A percentile compares a stretch with the other conserved stretches of the same genome.
phyloP scores from a whole-genome alignment of 1,284 basidiomycete species.

The Heliocybe sulcata region DNA sequence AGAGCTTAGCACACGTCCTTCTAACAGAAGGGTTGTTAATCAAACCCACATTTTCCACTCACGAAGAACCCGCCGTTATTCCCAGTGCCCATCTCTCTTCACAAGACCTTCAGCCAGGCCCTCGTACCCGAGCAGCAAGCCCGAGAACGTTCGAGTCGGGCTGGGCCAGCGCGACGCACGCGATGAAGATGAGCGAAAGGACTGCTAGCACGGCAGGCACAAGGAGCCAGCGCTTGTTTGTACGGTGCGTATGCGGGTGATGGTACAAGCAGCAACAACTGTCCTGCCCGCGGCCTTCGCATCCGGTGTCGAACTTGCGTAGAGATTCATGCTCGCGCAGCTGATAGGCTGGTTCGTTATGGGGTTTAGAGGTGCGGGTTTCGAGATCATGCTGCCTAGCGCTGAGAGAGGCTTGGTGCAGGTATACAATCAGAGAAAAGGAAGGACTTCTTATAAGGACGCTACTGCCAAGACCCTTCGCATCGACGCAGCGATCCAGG shows the following conservation, averaged over 20 bases:
- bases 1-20: background rate
- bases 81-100: slow-evolving; percentile 22
- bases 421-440: too few relatives aligned
- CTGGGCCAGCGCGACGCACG: background rate
- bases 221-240: background rate
- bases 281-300: too few relatives aligned
- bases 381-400: background rate
- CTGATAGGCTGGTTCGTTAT: background rate
- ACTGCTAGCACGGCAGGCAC: background rate
- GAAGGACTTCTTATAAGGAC: too few relatives aligned
- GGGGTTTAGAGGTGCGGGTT: background rate
- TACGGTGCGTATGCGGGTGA: background rate
- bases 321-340: background rate
- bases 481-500: too few relatives aligned
- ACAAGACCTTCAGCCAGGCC: slow-evolving; percentile 16
- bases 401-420: too few relatives aligned
- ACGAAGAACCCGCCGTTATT: slow-evolving; percentile 26
- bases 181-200: background rate
- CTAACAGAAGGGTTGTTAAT: background rate
- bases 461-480: too few relatives aligned
- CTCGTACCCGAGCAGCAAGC: background rate
- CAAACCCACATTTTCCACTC: slow-evolving; percentile 27
- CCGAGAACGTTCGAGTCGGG: background rate
- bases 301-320: background rate
- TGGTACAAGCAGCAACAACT: too few relatives aligned